Evolutionary conservation across 805 yeast genomes (phyloP), one percentile per base, ranked within the genome.

Genomic region (Metschnikowia corniflorae): DNA sequence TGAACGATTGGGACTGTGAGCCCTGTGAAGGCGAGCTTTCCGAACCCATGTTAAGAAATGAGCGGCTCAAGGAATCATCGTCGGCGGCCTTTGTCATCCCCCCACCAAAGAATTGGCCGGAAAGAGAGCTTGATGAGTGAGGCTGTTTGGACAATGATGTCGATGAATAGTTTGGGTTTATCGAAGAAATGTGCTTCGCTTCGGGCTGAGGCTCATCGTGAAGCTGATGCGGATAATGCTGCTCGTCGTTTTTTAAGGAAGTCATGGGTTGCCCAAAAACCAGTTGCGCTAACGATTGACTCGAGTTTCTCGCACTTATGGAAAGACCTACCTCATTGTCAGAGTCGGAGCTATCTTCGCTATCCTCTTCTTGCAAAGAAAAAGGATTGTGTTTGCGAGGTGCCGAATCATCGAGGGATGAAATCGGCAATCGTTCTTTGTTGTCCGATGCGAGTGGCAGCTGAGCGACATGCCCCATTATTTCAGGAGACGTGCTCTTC

Each of bases 211-310:
- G 62, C 13, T 47, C 36, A 18, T 50, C 35, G 19, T 33, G 39
- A 27, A 39, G 36, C 4, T 36, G 35, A 9, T 47, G 45, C 2
- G 65, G 60, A 18, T 39, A 54, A 29, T 58, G 60, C 17, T 40
- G 42, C 13, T 43, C 43, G 8, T 42, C 39, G 24, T 34, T 34
- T 16, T 36, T 39, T 18, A 42, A 33, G 12, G 52, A 37, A 18
- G 53, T 48, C 47, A 53, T 28, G 9, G 47, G 44, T 22, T 43
- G 47, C 16, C 57, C 57, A 49, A 65, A 64, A 19, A 63, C 62
- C 57, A 56, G 70, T 38, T 68, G 70, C 10, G 71, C 72, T 37
- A 68, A 53, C 20, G 69, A 60, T 42, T 66, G 71, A 51, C 70
- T 64, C 9, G 71, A 65, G 28, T 55, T 52, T 37, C 66, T 50